Percentiles rank a stretch among this genome's conserved stretches.
Conservation (phyloP, 106 monocot genomes). For the Allium sativum region DNA sequence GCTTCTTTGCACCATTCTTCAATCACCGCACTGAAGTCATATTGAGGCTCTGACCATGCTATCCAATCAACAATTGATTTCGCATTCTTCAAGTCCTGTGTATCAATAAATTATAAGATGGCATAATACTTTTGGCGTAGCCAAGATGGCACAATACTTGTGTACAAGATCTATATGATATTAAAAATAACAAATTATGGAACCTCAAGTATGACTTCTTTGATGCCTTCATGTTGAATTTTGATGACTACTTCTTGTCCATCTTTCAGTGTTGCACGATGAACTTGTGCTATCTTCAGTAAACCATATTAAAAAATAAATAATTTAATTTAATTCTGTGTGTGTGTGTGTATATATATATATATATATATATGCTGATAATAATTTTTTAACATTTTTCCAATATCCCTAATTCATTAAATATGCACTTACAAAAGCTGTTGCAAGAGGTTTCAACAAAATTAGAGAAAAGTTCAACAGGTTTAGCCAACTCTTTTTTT, state of each 20-base stretch:
- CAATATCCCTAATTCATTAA: background rate
- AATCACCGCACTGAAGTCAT: constrained; percentile 86
- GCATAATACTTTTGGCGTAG: no score
- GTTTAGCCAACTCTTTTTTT: constrained; percentile 56
- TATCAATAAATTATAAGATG: constrained; percentile 1
- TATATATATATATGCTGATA: no score
- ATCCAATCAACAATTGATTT: constrained; percentile 96
- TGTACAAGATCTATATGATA: no score
- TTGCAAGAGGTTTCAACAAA: constrained; percentile 84
- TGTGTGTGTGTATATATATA: no score
- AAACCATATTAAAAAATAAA: background rate
- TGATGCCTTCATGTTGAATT: constrained; percentile 95
- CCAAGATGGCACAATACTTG: no score
- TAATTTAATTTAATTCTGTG: no score
- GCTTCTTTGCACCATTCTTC: constrained; percentile 99
- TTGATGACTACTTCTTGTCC: constrained; percentile 86
- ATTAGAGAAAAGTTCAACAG: constrained; percentile 55
- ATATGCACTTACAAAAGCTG: constrained; percentile 76
- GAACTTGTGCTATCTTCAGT: constrained; percentile 93
- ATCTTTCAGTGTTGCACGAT: constrained; percentile 73
- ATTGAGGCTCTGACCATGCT: constrained; percentile 99
- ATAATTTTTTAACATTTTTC: no score
- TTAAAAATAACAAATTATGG: background rate
- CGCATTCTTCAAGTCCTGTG: constrained; percentile 96
- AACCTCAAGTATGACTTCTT: constrained; percentile 91